Evolutionary conservation across 2,329 filamentous ascomycete genomes (phyloP).

Genomic region (Myriosclerotinia scirpicola): DNA sequence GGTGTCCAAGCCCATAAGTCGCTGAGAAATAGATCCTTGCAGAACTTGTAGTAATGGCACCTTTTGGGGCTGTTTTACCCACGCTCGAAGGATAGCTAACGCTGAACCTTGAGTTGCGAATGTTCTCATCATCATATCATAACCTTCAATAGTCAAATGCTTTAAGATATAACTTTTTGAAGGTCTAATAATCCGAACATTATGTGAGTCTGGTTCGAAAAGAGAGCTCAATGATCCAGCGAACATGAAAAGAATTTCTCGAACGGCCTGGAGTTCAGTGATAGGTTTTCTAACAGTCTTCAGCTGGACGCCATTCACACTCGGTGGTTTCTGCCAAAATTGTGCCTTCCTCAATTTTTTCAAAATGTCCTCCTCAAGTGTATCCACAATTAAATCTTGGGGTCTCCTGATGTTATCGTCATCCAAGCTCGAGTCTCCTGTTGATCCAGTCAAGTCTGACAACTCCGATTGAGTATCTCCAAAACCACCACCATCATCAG

Average conservation of each 20-base stretch:
- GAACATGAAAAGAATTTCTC: constrained; percentile 84
- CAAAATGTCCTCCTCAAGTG: constrained; percentile 41
- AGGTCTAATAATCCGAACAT: constrained; percentile 41
- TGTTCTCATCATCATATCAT: constrained; percentile 44
- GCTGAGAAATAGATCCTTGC: constrained; percentile 38
- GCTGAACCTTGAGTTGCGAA: constrained; percentile 51
- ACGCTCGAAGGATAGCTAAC: constrained; percentile 50
- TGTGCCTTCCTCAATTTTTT: constrained; percentile 47
- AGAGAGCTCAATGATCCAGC: constrained; percentile 73
- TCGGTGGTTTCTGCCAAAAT: constrained; percentile 46
- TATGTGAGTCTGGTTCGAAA: constrained; percentile 51
- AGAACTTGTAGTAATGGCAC: constrained; percentile 39
- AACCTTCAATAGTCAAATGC: constrained; percentile 41
- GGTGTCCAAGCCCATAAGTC: constrained; percentile 58
- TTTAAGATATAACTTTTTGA: constrained; percentile 40
- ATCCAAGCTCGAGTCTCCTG: constrained; percentile 39
- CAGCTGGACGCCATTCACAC: constrained; percentile 32
- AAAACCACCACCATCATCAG: constrained; percentile 48
- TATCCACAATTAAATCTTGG: constrained; percentile 40
- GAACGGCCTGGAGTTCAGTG: constrained; percentile 67
- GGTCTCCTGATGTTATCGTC: constrained; percentile 36
- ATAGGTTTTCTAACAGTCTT: constrained; percentile 38
- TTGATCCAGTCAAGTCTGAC: constrained; percentile 41
- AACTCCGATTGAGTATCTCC: constrained; percentile 41
- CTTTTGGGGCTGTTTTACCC: constrained; percentile 43